A percentile compares a stretch with the other conserved stretches of the same genome.
These are phyloP conservation scores for Penicillium sp. DNA, from an alignment of 2,329 filamentous ascomycete species.

Conservation along the genomic window DNA sequence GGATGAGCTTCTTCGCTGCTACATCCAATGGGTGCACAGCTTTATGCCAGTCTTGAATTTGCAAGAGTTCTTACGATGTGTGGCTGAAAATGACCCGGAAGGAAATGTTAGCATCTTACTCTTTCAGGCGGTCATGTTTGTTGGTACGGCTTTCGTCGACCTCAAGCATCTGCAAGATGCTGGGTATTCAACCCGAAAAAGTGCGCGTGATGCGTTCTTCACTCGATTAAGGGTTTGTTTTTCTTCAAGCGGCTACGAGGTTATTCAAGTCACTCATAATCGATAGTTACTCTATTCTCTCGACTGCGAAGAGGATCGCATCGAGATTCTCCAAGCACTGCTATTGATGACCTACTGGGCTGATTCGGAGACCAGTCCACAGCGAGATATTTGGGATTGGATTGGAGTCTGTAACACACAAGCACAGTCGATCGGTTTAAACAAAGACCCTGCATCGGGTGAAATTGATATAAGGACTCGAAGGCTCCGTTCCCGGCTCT, in stretches of 20 bases:
- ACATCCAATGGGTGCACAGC: constrained; percentile 82
- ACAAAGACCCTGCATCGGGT: constrained; percentile 65
- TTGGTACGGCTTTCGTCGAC: constrained; percentile 79
- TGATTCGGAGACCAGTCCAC: constrained; percentile 78
- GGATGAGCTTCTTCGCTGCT: constrained; percentile 73
- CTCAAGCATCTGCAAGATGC: constrained; percentile 69
- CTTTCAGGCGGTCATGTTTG: constrained; percentile 93
- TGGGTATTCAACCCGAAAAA: constrained; percentile 72
- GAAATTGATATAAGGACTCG: constrained; percentile 67
- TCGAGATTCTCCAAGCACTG: constrained; percentile 78
- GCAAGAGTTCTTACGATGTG: constrained; percentile 55
- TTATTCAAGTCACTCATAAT: constrained; percentile 11
- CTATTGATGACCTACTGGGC: constrained; percentile 94
- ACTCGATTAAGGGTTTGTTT: constrained; percentile 70
- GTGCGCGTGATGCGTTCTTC: constrained; percentile 79
- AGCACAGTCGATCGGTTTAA: constrained; percentile 81
- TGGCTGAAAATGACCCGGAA: constrained; percentile 64
- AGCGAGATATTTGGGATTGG: constrained; percentile 94
- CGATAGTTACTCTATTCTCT: constrained; percentile 78
- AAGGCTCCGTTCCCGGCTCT: constrained; percentile 81
- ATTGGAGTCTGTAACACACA: constrained; percentile 87
- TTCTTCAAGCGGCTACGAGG: neutral
- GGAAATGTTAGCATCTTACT: constrained; percentile 75
- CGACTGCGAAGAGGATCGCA: constrained; percentile 83
- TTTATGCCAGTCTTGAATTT: constrained; percentile 81